Percentiles rank a stretch among this genome's conserved stretches.
These are phyloP conservation scores for Gaultheria prostrata DNA, from an alignment of 148 eudicot genomes.

Conservation along the genomic window DNA sequence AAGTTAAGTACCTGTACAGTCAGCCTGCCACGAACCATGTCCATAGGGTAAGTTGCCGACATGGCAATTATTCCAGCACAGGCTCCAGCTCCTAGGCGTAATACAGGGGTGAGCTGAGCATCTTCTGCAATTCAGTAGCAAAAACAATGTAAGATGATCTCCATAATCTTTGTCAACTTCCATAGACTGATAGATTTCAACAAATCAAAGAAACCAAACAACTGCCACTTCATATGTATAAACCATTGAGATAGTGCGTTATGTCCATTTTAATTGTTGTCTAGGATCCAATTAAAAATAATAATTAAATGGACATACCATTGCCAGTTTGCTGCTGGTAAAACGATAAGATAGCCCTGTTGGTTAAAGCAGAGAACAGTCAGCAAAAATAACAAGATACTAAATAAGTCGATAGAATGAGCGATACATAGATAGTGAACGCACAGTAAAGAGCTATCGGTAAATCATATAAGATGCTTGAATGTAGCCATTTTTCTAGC, in stretches of 20 bases:
- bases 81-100: slow-evolving; percentile 92
- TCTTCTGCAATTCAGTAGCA: slow-evolving; percentile 44
- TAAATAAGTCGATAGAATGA: background rate
- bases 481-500: background rate
- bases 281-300: no score
- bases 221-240: background rate
- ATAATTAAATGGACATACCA: slow-evolving; percentile 55
- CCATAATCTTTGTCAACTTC: background rate
- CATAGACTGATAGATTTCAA: slow-evolving; percentile 6
- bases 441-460: background rate
- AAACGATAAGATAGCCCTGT: slow-evolving; percentile 66
- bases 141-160: slow-evolving; percentile 8
- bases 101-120: slow-evolving; percentile 75
- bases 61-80: slow-evolving; percentile 95
- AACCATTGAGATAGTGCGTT: background rate
- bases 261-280: no score
- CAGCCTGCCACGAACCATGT: slow-evolving; percentile 81
- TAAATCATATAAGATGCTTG: background rate
- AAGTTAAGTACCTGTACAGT: slow-evolving; percentile 70
- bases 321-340: slow-evolving; percentile 74
- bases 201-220: background rate
- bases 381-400: slow-evolving; percentile 16
- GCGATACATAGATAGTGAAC: background rate
- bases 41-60: slow-evolving; percentile 95
- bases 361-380: slow-evolving; percentile 16